Evolutionary conservation across 1,139 yeast species (phyloP), one percentile per base, ranked within the genome.

Genomic region (Komagataea norvegica): DNA sequence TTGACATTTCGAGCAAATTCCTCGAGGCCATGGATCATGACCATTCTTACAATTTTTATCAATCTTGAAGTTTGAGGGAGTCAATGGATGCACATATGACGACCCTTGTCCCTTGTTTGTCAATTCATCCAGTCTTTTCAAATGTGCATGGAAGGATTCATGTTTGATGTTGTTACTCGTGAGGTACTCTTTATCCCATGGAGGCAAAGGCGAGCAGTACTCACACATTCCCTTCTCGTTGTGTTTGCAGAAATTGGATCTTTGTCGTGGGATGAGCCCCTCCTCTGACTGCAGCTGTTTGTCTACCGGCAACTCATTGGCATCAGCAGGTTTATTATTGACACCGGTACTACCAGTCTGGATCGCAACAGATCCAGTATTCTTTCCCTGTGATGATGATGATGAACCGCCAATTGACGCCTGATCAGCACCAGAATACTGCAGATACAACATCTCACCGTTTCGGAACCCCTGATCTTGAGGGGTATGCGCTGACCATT

Each of bases 171-270:
- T 79, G 49, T 89, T 68, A 44, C 79, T 82, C 38, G 76, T 76
- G 47, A 80, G 81, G 57, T 88, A 89, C 19, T 70, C 75, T 43
- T 73, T 71, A 60, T 91, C 96, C 85, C 91, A 93, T 2, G 98
- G 97, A 32, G 95, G 96, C 41, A 93, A 65, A 0, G 98, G 96
- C 36, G 94, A 79, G 58, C 98, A 91, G 57, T 88, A 87, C 53
- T 91, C 98, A 61, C 98, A 91, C 98, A 91, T 91, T 3, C 97
- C 98, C 51, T 82, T 83, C 26, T 80, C 89, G 4, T 93, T 87
- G 57, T 93, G 98, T 41, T 81, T 76, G 59, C 98, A 91, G 54
- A 88, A 67, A 5, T 62, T 57, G 6, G 87, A 76, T 45, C 68
- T 72, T 23, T 68, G 62, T 26, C 98, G 72, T 27, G 70, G 62